phyloP scores from a whole-genome alignment of 2,329 filamentous ascomycete species.

The Xylaria multiplex region DNA sequence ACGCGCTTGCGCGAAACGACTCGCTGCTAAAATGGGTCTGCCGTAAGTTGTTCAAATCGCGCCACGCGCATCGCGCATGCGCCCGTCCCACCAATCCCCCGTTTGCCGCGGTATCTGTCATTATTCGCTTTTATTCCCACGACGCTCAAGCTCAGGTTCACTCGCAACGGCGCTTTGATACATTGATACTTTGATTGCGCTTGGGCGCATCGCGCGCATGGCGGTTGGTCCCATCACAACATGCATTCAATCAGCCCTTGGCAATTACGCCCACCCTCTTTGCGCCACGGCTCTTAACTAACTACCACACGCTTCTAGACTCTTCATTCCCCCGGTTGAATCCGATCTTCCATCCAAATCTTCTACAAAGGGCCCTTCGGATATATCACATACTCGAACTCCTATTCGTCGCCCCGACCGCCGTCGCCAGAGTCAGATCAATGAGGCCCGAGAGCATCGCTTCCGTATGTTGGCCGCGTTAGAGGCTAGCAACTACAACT shows the following conservation, averaged over 20 bases:
- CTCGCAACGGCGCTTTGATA: background rate
- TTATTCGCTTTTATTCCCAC: conserved; percentile 14
- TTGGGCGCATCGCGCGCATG: conserved; percentile 2
- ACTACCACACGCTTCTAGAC: conserved; percentile 46
- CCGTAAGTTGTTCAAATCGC: conserved; percentile 55
- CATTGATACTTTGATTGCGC: too few relatives aligned
- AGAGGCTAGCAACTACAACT: conserved; percentile 31
- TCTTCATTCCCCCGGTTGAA: conserved; percentile 59
- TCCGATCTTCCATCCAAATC: conserved; percentile 55
- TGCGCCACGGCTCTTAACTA: conserved; percentile 28
- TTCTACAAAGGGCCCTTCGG: conserved; percentile 45
- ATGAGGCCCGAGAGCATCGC: conserved; percentile 49
- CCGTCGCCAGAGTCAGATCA: conserved; percentile 49
- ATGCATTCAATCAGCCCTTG: conserved; percentile 8
- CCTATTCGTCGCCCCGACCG: conserved; percentile 53
- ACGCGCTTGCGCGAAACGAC: conserved; percentile 36
- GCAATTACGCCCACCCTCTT: background rate
- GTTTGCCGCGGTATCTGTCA: conserved; percentile 9
- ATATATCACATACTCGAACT: conserved; percentile 49
- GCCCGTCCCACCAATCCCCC: conserved; percentile 16
- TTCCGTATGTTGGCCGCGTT: conserved; percentile 46
- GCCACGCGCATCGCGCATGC: conserved; percentile 36
- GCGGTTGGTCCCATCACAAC: background rate
- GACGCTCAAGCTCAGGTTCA: background rate
- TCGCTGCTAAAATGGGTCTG: conserved; percentile 55